Evolutionary conservation across 2,329 filamentous ascomycete genomes (phyloP), one percentile per base, ranked within the genome.

Genomic region (Plenodomus tracheiphilus): DNA sequence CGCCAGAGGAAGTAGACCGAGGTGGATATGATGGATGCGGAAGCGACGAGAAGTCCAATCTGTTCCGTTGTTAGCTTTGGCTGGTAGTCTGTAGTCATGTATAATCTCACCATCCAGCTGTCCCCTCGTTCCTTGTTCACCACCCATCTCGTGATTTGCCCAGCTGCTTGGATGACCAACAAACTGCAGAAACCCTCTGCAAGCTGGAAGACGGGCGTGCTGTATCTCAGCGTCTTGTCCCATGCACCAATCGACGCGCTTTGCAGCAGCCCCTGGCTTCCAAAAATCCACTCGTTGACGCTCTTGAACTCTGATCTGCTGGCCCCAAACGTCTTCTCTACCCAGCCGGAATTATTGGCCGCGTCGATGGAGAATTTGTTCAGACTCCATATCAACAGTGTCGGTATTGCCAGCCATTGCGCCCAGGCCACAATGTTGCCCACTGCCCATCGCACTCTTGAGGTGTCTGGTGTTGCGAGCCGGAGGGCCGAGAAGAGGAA

Each of bases 1-100:
- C 94, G 84, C 90, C 92, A 97, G 43, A 99, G 84, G 75, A 97
- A 97, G 76, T 97, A 97, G 57, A 96, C 84, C 4, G 93, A 90
- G 74, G 89, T 96, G 20, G 91, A 94, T 63, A 97, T 95, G 62
- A 96, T 85, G 52, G 90, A 94, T 35, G 91, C 91, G 1, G 93
- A 96, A 48, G 94, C 78, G 49, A 95, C 86, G 38, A 99, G 82
- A 36, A 97, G 83, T 42, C 88, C 83, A 61, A 99, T 96, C 91
- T 95, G 37, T 43, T 34, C 38, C 21, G n/a, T 40, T 38, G 55
- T 80, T 63, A 80, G 74, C 53, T 61, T 20, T 9, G 16, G 19
- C 6, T 5, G 22, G 10, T 25, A 13, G 15, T 22, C 15, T 39
- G 11, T 36, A 35, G 10, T 10, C 9, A 4, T 5, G 15, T 25